A percentile compares a stretch with the other conserved stretches of the same genome.
Evolutionary conservation across 2,329 filamentous ascomycete species (phyloP).

Genomic region (Penicillium brasilianum): DNA sequence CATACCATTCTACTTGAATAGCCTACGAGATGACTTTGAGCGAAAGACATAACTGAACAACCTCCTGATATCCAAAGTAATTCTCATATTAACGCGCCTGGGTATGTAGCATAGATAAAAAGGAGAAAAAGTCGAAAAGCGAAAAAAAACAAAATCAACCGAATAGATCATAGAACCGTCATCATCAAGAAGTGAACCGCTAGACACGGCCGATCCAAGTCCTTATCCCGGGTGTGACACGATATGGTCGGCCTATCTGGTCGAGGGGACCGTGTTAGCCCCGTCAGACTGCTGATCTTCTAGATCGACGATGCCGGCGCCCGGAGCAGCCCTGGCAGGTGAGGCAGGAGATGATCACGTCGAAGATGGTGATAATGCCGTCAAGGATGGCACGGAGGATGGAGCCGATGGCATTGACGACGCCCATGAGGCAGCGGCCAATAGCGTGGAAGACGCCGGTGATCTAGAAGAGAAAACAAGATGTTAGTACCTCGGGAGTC

Average conservation of each 20-base stretch:
- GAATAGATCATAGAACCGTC: neutral
- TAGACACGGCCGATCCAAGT: neutral
- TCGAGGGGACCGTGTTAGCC: neutral
- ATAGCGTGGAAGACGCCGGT: slow-evolving; percentile 65
- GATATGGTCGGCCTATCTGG: neutral
- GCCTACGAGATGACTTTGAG: too few species aligned
- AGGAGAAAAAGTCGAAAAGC: too few species aligned
- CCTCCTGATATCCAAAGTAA: neutral
- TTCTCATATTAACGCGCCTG: slow-evolving; percentile 11
- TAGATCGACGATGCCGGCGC: slow-evolving; percentile 34
- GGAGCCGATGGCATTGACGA: slow-evolving; percentile 69
- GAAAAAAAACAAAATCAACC: neutral
- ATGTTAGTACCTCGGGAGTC: slow-evolving; percentile 30
- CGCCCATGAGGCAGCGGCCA: slow-evolving; percentile 69
- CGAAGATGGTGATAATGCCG: slow-evolving; percentile 68
- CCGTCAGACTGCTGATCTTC: slow-evolving; percentile 31
- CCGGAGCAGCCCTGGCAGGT: slow-evolving; percentile 51
- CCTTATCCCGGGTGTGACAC: neutral
- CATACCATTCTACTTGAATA: neutral
- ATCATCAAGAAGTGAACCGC: neutral
- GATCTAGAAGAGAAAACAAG: slow-evolving; percentile 53
- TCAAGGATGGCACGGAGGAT: slow-evolving; percentile 70
- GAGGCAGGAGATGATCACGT: slow-evolving; percentile 70
- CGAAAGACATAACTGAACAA: neutral
- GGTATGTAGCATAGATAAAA: slow-evolving; percentile 20